Base-by-base conservation (phyloP, 257 asterid species). In the Penstemon davidsonii region DNA sequence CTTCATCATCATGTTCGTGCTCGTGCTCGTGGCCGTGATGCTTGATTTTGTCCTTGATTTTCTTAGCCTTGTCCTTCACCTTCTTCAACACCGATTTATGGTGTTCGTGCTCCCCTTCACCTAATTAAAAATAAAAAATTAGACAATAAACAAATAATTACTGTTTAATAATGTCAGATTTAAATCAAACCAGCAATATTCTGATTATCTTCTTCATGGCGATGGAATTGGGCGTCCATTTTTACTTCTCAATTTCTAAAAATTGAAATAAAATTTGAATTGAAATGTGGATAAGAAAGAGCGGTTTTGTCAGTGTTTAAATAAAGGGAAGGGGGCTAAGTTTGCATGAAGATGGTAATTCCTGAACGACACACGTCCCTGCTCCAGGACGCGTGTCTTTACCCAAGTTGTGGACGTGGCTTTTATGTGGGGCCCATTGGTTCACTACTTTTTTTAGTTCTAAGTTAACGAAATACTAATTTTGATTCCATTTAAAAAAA, bases 1-100 rank as follows among this genome's bases (percentile, higher is more conserved):
- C 83, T 0, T 83, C 83, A 5, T 70, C 76, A 19, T 18, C 65
- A 37, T 19, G 45, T 0, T 0, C 66, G 18, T 60, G 66, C 12
- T 66, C 77, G 2, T 66, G 77, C 0, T 68, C 78, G 10, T 81
- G 91, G 7, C 83, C 88, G 60, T 81, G 83, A 36, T 62, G 77
- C 60, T 58, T 76, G 10, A 91, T 60, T 3, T 86, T 80, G 8
- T 87, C 78, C 86, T 84, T 91, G 44, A 88, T 79, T 76, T 82
- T 91, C 81, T 78, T 91, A 0, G 96, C 97, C 62, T 86, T 88
- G 1, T 82, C 87, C 80, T 86, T 91, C 80, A 91, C 95, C 71
- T 85, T 91, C 79, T 71, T 76, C 51, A 91, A 36, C 77, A 91
- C 86, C 6, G 97, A 91, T 56, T 82, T 84, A 0, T 80, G 84